phyloP scores from a whole-genome alignment of 345 rosid species.

The Dovyalis caffra region DNA sequence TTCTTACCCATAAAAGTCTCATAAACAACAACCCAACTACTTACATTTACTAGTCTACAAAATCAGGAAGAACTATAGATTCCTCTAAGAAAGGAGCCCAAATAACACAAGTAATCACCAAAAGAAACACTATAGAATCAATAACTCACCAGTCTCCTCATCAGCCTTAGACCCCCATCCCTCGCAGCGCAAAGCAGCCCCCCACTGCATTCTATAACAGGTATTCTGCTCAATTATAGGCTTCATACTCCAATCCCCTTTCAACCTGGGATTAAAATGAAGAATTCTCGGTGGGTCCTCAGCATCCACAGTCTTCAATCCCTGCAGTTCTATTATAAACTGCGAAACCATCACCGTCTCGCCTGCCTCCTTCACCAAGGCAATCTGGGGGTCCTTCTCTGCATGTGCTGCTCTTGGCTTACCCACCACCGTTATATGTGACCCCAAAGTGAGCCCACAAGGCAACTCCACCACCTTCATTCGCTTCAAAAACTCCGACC shows the following conservation, averaged over 20 bases:
- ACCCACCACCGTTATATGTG: conserved; percentile 83
- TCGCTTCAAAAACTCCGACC: conserved; percentile 50
- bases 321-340: conserved; percentile 84
- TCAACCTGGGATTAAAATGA: conserved; percentile 88
- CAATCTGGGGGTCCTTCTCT: conserved; percentile 57
- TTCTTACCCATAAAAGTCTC: not conserved
- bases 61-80: not conserved
- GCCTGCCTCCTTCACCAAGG: conserved; percentile 42
- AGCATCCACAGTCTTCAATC: conserved; percentile 80
- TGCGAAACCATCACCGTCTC: conserved; percentile 63
- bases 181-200: conserved; percentile 73
- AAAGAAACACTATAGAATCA: not conserved
- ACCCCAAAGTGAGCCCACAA: conserved; percentile 83
- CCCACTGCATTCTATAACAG: conserved; percentile 97
- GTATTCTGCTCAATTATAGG: conserved; percentile 96
- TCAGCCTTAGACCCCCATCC: conserved; percentile 77
- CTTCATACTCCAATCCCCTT: conserved; percentile 81
- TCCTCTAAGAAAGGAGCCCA: not conserved
- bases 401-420: conserved; percentile 67
- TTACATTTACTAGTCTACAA: not conserved
- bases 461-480: conserved; percentile 65
- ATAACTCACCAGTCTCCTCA: conserved; percentile 71
- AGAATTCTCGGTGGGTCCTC: conserved; percentile 95
- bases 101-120: not conserved
- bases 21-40: not conserved